Evolutionary conservation across 1,139 yeast species (phyloP), one percentile per base, ranked within the genome.

Genomic region (Scheffersomyces cryptocercus): DNA sequence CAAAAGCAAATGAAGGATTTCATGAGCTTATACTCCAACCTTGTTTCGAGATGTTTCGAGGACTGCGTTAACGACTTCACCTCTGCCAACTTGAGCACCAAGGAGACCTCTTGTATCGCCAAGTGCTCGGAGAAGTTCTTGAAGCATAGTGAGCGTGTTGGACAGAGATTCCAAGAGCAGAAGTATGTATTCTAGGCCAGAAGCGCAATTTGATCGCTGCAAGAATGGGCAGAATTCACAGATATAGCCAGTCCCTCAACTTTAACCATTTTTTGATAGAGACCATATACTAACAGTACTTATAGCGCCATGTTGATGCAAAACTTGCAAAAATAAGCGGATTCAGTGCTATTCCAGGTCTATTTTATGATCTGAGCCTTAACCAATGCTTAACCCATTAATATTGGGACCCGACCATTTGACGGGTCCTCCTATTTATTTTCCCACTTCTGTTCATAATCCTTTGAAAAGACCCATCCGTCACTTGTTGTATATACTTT

Each of bases 11-110:
- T 93, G 97, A 88, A 88, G 71, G 99, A 93, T 68, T 93, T 91
- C 84, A 91, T 91, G 98, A 85, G 95, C 67, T 82, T 81, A 55
- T 93, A 93, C 80, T 90, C 98, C 52, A 86, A 87, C 65, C 81
- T 93, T 60, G 98, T 93, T 46, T 93, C 95, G 68, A 85, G 96
- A 77, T 93, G 99, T 77, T 93, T 93, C 75, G 84, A 84, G 47
- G 98, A 93, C 73, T 93, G 99, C 75, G 97, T 93, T 65, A 91
- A 91, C 66, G 99, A 93, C 67, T 91, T 93, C 82, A 93, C 99
- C 47, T 89, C 97, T 38, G 85, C 87, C 64, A 82, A 83, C 62
- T 81, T 93, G 65, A 85, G 96, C 48, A 68, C 82, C 60, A 89
- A 87, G 75, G 99, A 93, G 70, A 83, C 82, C 53, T 62, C 82